Evolutionary conservation across 495 filamentous ascomycete genomes (phyloP).

Genomic region (Penicillium parvum): DNA sequence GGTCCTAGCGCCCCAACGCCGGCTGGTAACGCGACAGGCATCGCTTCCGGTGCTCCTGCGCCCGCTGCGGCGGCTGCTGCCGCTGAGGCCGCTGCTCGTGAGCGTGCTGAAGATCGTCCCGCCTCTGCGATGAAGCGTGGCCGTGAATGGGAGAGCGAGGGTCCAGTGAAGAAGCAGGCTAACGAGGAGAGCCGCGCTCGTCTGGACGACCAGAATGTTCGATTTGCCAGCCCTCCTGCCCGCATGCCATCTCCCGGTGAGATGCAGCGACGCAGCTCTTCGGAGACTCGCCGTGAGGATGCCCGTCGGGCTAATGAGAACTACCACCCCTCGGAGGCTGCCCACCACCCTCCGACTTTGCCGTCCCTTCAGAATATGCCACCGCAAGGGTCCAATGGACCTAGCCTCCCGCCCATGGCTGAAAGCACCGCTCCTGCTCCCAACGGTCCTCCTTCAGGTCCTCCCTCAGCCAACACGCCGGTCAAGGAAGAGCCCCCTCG

Average conservation of each 20-base stretch:
- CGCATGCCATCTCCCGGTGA: constrained; percentile 60
- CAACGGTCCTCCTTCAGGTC: constrained; percentile 56
- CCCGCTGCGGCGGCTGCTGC: constrained; percentile 68
- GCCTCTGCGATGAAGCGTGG: constrained; percentile 76
- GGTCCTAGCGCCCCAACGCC: constrained; percentile 60
- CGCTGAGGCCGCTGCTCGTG: constrained; percentile 72
- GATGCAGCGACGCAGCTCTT: constrained; percentile 71
- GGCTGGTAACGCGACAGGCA: constrained; percentile 63
- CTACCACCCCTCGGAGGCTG: constrained; percentile 87
- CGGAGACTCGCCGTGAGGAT: constrained; percentile 67
- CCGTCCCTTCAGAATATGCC: constrained; percentile 71
- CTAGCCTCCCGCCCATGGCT: constrained; percentile 53
- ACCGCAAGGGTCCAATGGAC: constrained; percentile 42
- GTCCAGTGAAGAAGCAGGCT: constrained; percentile 71
- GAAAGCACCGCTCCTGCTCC: constrained; percentile 50
- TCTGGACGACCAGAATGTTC: constrained; percentile 76
- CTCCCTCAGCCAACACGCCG: constrained; percentile 38
- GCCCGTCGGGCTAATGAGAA: constrained; percentile 65
- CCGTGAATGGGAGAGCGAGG: constrained; percentile 85
- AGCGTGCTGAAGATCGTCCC: constrained; percentile 71
- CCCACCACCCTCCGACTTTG: constrained; percentile 76
- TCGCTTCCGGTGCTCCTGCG: constrained; percentile 72
- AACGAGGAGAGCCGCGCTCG: constrained; percentile 83
- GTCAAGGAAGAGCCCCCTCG: constrained; percentile 45
- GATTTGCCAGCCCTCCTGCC: constrained; percentile 64